phyloP scores from a whole-genome alignment of 176 grass and related monocot genomes.

The Cenchrus americanus region DNA sequence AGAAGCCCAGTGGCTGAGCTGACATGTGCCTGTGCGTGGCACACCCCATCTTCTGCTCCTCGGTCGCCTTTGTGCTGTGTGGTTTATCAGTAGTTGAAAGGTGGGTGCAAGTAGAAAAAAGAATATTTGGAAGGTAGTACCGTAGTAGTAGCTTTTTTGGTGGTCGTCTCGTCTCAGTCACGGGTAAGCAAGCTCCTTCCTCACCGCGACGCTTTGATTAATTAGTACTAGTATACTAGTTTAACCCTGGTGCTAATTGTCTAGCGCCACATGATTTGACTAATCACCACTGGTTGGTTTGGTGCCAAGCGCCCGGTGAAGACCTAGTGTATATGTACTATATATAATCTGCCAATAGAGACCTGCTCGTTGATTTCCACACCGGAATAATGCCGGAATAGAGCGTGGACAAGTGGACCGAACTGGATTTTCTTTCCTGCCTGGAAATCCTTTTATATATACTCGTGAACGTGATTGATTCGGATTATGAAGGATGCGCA shows the following conservation, averaged over 20 bases:
- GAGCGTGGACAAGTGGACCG: conserved; percentile 24
- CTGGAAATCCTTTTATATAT: background rate
- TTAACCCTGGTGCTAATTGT: background rate
- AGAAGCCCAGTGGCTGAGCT: background rate
- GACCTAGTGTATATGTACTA: background rate
- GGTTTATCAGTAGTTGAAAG: too few species aligned
- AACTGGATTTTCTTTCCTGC: background rate
- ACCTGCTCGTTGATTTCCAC: conserved; percentile 30
- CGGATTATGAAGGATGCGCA: background rate
- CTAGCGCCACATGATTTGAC: conserved; percentile 46
- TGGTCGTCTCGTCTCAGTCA: conserved; percentile 33
- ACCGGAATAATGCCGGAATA: background rate
- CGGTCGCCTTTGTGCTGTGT: too few species aligned
- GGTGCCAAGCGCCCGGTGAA: conserved; percentile 13
- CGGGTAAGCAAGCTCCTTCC: background rate
- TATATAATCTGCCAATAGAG: background rate
- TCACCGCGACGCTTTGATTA: background rate
- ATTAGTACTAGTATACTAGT: background rate
- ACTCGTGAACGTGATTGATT: background rate
- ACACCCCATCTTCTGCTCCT: background rate
- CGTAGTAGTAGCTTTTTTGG: background rate
- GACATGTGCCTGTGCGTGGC: conserved; percentile 19
- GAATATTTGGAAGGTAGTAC: conserved; percentile 11
- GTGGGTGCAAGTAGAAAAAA: background rate
- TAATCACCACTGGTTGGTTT: conserved; percentile 22